A percentile compares a stretch with the other conserved stretches of the same genome.
Evolutionary conservation across 805 yeast genomes (phyloP).

Genomic region (Diddensiella caesifluorescens): DNA sequence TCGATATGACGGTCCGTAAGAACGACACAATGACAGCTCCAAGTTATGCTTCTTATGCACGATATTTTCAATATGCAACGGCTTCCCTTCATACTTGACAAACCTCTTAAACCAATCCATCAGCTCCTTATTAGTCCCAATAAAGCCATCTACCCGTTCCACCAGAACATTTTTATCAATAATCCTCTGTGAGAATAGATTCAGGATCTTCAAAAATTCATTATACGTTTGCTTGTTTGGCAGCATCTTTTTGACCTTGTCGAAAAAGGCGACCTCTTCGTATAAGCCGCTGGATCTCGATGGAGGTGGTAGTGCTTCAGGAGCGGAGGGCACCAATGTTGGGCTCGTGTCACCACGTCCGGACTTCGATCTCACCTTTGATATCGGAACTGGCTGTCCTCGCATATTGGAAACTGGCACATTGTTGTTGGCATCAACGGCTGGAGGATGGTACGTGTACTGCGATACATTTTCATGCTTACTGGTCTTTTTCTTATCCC

Average conservation of each 20-base stretch:
- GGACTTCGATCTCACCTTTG: constrained; percentile 9
- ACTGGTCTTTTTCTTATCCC: constrained; percentile 25
- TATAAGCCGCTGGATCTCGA: constrained; percentile 53
- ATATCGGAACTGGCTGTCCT: constrained; percentile 15
- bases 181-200: constrained; percentile 84
- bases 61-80: constrained; percentile 83
- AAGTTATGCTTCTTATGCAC: constrained; percentile 82
- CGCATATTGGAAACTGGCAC: constrained; percentile 22
- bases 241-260: constrained; percentile 81
- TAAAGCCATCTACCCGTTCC: constrained; percentile 75
- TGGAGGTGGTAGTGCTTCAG: constrained; percentile 65
- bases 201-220: constrained; percentile 84
- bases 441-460: constrained; percentile 3
- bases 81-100: constrained; percentile 82
- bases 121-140: constrained; percentile 75
- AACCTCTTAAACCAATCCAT: constrained; percentile 88
- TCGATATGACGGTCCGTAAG: constrained; percentile 93
- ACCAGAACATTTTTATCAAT: constrained; percentile 79
- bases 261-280: constrained; percentile 88
- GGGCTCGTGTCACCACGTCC: constrained; percentile 39
- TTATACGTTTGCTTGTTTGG: constrained; percentile 86
- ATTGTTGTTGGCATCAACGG: constrained; percentile 6
- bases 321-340: constrained; percentile 75
- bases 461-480: constrained; percentile 6
- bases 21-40: constrained; percentile 84